phyloP scores from a whole-genome alignment of 1,284 basidiomycete genomes.

The Boletus holoroseus region DNA sequence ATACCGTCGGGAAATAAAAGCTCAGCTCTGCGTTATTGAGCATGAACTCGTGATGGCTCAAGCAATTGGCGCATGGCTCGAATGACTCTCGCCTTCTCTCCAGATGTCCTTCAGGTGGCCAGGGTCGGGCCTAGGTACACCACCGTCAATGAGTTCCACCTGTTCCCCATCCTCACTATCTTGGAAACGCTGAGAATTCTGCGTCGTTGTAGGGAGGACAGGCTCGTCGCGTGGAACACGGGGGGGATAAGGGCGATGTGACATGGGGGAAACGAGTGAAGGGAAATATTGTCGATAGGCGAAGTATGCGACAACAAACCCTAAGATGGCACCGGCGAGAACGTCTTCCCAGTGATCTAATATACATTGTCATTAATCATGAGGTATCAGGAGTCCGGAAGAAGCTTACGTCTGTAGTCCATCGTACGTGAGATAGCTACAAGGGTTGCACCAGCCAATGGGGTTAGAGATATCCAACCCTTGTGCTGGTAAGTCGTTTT shows the following conservation, averaged over 20 bases:
- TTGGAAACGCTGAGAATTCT: conserved; percentile 10
- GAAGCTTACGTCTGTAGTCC: conserved; percentile 74
- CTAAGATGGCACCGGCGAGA: conserved; percentile 73
- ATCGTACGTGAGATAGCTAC: conserved; percentile 90
- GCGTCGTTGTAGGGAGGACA: conserved; percentile 36
- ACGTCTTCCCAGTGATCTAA: conserved; percentile 89
- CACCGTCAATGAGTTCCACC: conserved; percentile 25
- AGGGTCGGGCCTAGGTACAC: conserved; percentile 28
- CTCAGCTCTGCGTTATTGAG: background rate
- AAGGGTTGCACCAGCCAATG: conserved; percentile 74
- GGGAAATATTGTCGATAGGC: conserved; percentile 81
- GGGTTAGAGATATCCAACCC: conserved; percentile 77
- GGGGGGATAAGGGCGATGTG: conserved; percentile 75
- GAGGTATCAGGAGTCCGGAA: background rate
- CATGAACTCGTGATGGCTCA: conserved; percentile 12
- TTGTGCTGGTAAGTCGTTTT: conserved; percentile 45
- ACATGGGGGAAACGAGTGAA: conserved; percentile 49
- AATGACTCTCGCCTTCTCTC: conserved; percentile 32
- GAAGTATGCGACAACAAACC: conserved; percentile 70
- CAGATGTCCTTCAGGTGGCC: conserved; percentile 34
- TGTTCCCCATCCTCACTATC: conserved; percentile 19
- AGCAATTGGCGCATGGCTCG: background rate
- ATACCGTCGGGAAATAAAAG: background rate
- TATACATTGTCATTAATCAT: conserved; percentile 2
- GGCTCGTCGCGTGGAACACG: conserved; percentile 47